A percentile compares a stretch with the other conserved stretches of the same genome.
These are phyloP conservation scores for Sporobolomyces roseus DNA, from an alignment of 768 basidiomycete genomes.

Conservation along the genomic window DNA sequence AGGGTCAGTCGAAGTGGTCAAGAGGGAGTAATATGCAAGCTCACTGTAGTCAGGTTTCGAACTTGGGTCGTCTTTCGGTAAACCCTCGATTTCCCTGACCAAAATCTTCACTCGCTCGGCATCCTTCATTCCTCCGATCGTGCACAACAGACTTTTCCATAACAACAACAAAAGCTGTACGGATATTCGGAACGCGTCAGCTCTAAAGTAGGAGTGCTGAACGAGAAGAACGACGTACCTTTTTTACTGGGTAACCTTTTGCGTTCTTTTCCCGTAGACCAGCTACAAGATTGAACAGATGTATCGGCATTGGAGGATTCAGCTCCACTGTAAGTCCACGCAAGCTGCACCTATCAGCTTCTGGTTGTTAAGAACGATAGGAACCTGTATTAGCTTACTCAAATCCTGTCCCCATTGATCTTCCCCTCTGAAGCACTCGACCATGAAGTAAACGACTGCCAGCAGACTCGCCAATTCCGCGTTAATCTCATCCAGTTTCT, in stretches of 20 bases:
- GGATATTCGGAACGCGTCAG: too few species aligned
- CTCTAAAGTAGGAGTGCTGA: not conserved
- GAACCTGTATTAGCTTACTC: constrained; percentile 59
- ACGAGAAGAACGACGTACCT: constrained; percentile 55
- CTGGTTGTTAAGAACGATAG: too few species aligned
- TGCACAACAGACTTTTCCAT: constrained; percentile 90
- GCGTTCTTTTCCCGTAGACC: constrained; percentile 86
- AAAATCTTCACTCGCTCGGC: constrained; percentile 75
- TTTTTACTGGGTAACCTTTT: constrained; percentile 95
- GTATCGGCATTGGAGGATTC: constrained; percentile 88
- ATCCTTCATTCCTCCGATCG: constrained; percentile 88
- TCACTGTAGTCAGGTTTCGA: constrained; percentile 10
- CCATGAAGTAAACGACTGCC: constrained; percentile 89
- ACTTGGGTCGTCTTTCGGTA: constrained; percentile 52
- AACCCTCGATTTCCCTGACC: constrained; percentile 75
- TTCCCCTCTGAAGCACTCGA: constrained; percentile 87
- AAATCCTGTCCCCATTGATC: constrained; percentile 94
- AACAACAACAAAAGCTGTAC: constrained; percentile 80
- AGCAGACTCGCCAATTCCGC: constrained; percentile 90
- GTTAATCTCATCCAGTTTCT: constrained; percentile 81
- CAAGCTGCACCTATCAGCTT: too few species aligned
- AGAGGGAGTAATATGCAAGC: not conserved
- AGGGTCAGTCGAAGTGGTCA: constrained; percentile 44
- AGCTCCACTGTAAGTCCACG: constrained; percentile 84
- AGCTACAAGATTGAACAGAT: constrained; percentile 84